Conservation (phyloP, 2,329 filamentous ascomycete species). For the Xylaria multiplex region DNA sequence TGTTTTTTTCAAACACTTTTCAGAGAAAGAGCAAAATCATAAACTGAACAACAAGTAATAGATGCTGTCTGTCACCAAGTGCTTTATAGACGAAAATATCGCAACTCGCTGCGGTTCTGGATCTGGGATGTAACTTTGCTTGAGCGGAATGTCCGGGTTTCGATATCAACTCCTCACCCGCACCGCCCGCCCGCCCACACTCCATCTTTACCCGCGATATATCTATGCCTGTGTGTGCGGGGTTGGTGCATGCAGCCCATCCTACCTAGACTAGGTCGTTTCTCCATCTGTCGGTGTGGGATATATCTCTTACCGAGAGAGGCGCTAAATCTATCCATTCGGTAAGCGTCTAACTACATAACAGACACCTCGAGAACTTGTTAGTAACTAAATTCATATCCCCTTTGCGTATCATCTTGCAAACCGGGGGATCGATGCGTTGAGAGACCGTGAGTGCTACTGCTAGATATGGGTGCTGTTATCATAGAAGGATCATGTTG, state of each 20-base stretch:
- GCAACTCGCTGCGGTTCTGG: neutral
- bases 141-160: slow-evolving; percentile 9
- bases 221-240: slow-evolving; percentile 15
- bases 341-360: neutral
- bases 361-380: neutral
- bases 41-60: neutral
- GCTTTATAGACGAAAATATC: neutral
- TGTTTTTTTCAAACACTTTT: too few species aligned
- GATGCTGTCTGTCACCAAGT: neutral
- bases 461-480: neutral
- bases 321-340: slow-evolving; percentile 8
- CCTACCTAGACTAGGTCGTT: slow-evolving; percentile 5
- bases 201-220: slow-evolving; percentile 21
- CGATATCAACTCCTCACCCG: slow-evolving; percentile 9
- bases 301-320: slow-evolving; percentile 24
- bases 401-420: neutral
- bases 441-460: too few species aligned
- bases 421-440: neutral
- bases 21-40: neutral
- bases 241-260: slow-evolving; percentile 30
- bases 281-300: slow-evolving; percentile 26
- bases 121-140: neutral
- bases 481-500: neutral
- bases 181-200: neutral
- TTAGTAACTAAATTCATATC: too few species aligned